Evolutionary conservation across 371 early-diverging fungal genomes (phyloP).

Genomic region (Mucor irregularis): DNA sequence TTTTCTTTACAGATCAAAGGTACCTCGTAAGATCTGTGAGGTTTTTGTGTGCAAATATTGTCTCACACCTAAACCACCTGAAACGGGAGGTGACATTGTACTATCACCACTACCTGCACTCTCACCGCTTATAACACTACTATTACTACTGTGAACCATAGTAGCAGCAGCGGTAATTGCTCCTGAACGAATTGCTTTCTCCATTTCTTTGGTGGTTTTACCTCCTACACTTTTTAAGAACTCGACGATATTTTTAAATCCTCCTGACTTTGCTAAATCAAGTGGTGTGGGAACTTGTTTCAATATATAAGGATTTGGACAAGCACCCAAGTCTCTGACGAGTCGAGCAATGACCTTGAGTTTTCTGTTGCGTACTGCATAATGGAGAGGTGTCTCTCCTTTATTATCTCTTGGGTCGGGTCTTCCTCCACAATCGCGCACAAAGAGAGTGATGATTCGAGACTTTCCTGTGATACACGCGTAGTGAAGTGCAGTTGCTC

Average conservation of each 20-base stretch:
- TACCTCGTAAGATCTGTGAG: conserved; percentile 17
- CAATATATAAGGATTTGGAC: conserved; percentile 38
- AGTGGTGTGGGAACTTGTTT: conserved; percentile 41
- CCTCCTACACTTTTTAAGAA: conserved; percentile 32
- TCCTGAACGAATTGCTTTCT: conserved; percentile 19
- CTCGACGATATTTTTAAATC: conserved; percentile 26
- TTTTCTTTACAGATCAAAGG: conserved; percentile 12
- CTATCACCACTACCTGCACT: conserved; percentile 10
- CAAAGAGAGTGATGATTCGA: conserved; percentile 24
- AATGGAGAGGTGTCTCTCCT: conserved; percentile 48
- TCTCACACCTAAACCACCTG: conserved; percentile 10
- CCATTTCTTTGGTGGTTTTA: conserved; percentile 46
- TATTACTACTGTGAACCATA: conserved; percentile 7
- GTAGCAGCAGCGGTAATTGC: neutral
- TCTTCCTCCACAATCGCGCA: conserved; percentile 22
- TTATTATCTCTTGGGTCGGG: conserved; percentile 29
- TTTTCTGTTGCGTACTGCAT: conserved; percentile 37
- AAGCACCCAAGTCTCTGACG: conserved; percentile 34
- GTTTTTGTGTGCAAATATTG: conserved; percentile 24
- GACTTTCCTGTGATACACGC: conserved; percentile 41
- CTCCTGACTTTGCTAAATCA: conserved; percentile 38
- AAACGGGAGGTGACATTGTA: neutral
- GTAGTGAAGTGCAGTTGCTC: conserved; percentile 49
- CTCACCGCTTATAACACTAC: conserved; percentile 16
- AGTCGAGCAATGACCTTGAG: conserved; percentile 27